Conservation (phyloP, 2,329 filamentous ascomycete genomes). For the Ploettnerulaceae sp. region DNA sequence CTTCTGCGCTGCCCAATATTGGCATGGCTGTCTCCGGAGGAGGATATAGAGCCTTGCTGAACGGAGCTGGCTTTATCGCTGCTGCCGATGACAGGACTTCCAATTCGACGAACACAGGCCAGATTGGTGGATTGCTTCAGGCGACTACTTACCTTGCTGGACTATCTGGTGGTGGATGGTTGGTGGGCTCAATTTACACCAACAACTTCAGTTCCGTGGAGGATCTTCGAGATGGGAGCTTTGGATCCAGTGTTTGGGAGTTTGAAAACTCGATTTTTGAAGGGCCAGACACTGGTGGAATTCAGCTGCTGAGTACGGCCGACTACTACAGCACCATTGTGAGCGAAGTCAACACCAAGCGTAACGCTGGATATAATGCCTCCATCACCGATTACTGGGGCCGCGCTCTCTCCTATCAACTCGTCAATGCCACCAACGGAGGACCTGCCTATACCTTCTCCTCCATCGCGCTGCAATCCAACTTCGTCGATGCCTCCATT, state of each 20-base stretch:
- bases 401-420: conserved; percentile 78
- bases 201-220: conserved; percentile 73
- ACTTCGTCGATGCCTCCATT: conserved; percentile 58
- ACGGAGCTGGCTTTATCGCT: conserved; percentile 72
- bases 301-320: conserved; percentile 50
- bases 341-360: conserved; percentile 55
- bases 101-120: conserved; percentile 55
- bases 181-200: conserved; percentile 73
- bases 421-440: conserved; percentile 71
- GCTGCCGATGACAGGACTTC: conserved; percentile 73
- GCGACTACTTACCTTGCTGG: conserved; percentile 75
- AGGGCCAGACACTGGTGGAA: conserved; percentile 46
- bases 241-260: conserved; percentile 51
- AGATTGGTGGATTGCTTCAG: conserved; percentile 77
- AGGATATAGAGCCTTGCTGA: conserved; percentile 82
- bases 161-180: conserved; percentile 78
- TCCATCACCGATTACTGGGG: conserved; percentile 89
- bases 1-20: conserved; percentile 58
- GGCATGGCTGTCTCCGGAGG: conserved; percentile 77
- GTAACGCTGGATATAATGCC: conserved; percentile 57
- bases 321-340: conserved; percentile 60
- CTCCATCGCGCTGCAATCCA: conserved; percentile 59
- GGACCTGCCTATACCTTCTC: conserved; percentile 78
- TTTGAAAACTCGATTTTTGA: conserved; percentile 58
- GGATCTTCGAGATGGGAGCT: conserved; percentile 44